Evolutionary conservation across 805 yeast species (phyloP), one percentile per base, ranked within the genome.

Genomic region (Nakazawaea ernobii): DNA sequence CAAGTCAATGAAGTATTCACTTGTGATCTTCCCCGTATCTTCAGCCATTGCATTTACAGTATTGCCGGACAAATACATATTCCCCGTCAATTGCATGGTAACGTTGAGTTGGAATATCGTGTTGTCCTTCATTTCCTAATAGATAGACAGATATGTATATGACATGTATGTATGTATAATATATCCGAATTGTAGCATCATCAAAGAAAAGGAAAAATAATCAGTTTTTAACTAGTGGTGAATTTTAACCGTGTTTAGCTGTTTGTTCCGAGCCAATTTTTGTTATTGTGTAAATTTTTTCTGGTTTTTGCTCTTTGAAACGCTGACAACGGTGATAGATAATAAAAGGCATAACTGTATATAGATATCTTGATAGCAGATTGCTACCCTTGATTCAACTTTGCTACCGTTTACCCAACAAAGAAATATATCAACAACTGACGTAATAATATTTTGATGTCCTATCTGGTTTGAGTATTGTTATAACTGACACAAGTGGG

Each of bases 21-120:
- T 75, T 55, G 62, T 77, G 56, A 70, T 73, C 44, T 82, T 86
- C 84, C 86, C 87, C 2, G 61, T 75, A 37, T 74, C 79, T 45
- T 77, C 84, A 11, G 61, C 73, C 8, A 51, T 73, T 35, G 68
- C 76, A 50, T 82, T 82, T 58, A 66, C 69, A 17, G 65, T 73
- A 39, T 59, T 80, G 9, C 80, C 78, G 0, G 65, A 68, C 32
- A 60, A 68, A n/a, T 58, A 71, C 54, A 74, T 82, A 53, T 79
- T 81, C 60, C 82, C 84, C 1, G 68, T 75, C 45, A 81, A 78
- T 52, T 80, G 86, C 55, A 55, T 77, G 38, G 79, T 80, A 14
- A 74, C 70, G 45, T 67, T 81, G 53, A 49, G 79, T 0, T 82
- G 85, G 80, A 79, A 79, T 45, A 57, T 80, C 29, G 61, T 79